Base-by-base conservation (phyloP, 2,329 filamentous ascomycete genomes). In the Fusarium citri region DNA sequence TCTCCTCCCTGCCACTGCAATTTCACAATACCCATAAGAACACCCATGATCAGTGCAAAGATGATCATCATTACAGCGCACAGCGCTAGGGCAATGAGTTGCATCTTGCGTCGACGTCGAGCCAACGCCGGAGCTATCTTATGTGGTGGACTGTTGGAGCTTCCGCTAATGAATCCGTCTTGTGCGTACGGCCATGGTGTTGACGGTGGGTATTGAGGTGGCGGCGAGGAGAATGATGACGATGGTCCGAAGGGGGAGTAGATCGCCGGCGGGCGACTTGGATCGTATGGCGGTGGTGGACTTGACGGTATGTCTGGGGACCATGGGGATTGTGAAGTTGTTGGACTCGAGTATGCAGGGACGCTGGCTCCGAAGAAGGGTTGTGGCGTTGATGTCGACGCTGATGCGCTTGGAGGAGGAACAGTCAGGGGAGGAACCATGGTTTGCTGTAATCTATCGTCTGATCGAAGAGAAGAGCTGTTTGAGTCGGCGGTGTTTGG, bases 401-500 rank as follows among this genome's bases (percentile, higher is more conserved):
- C 31, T 26, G 69, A 59, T 28, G 58, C 37, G 5, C 18, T 53
- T 42, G 49, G 49, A 42, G 49, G 49, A 51, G 49, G 49, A n/a
- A 53, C 41, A 11, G 49, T 28, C 7, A 53, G 49, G 40, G 62
- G 49, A 11, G 66, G 49, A 12, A 41, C 50, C 31, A 46, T 55
- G n/a, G n/a, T 20, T 45, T 68, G 59, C 16, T 63, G 25, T n/a
- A 62, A 51, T 45, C 40, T 64, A n/a, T 68, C 49, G 46, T 65
- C 60, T 20, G 68, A 69, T 45, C 67, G 76, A 59, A 76, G 78
- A 8, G 71, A 64, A n/a, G 76, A 70, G 54, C 77, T 76, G 41
- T 77, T 73, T 6, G 77, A 76, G 43, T 77, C 78, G 40, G 77
- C 76, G 49, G 76, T 75, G 26, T 77, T 67, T 50, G 72, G 76